These are phyloP conservation scores for Myxozyma geophila DNA, from an alignment of 805 yeast species.

Conservation along the genomic window DNA sequence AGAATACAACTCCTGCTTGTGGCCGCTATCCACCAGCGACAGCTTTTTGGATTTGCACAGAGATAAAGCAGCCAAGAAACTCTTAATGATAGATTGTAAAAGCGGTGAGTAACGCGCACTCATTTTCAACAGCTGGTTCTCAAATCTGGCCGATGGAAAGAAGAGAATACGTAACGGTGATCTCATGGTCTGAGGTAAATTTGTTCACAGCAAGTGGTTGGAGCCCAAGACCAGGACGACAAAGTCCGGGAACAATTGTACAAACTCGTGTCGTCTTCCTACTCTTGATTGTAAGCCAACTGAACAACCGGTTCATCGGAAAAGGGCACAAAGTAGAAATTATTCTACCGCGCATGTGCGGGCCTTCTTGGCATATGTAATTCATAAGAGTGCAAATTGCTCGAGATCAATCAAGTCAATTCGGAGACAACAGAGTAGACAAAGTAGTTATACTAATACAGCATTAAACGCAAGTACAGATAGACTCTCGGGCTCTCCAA, in stretches of 20 bases:
- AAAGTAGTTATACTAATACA: neutral
- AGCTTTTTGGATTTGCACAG: conserved; percentile 12
- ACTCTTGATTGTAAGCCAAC: conserved; percentile 2
- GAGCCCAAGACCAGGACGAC: conserved; percentile 9
- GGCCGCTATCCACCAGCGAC: conserved; percentile 17
- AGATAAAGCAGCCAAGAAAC: conserved; percentile 17
- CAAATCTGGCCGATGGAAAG: neutral
- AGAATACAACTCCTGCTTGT: conserved; percentile 4
- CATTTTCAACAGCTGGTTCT: neutral
- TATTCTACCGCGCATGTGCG: conserved; percentile 17
- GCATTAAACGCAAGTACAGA: neutral
- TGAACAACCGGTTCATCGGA: neutral
- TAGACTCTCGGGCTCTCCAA: conserved; percentile 12
- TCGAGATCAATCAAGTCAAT: neutral
- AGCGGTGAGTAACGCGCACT: conserved; percentile 15
- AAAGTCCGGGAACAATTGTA: neutral
- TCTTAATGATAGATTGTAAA: neutral
- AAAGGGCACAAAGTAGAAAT: conserved; percentile 6
- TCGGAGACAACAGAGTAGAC: neutral
- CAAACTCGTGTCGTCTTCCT: too few species aligned
- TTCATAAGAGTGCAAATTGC: neutral
- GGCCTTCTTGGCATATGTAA: conserved; percentile 19
- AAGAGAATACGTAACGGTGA: neutral
- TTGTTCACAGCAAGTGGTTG: conserved; percentile 1
- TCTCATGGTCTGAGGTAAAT: conserved; percentile 6